Percentiles rank a stretch among this genome's conserved stretches.
Conservation (phyloP, 768 basidiomycete species). For the Auricularia cornea region DNA sequence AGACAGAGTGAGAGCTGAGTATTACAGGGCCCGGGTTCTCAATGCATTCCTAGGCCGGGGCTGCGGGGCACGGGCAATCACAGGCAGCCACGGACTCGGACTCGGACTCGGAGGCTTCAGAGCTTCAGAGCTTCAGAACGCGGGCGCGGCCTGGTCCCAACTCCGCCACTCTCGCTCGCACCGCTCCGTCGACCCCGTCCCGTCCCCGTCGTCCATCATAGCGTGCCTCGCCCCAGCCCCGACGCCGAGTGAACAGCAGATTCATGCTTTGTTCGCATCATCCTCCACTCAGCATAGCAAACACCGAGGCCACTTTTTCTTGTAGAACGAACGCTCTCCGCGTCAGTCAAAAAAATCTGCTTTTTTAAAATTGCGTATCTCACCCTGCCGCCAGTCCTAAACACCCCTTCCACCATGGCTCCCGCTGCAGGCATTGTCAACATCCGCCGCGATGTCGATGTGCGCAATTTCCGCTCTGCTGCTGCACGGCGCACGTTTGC, state of each 20-base stretch:
- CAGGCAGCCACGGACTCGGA: no score
- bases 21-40: neutral
- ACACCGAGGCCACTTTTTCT: constrained; percentile 51
- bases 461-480: constrained; percentile 8
- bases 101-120: neutral
- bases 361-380: neutral
- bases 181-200: neutral
- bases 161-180: neutral
- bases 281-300: constrained; percentile 37
- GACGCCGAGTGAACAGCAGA: constrained; percentile 3
- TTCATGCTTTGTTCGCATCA: constrained; percentile 93
- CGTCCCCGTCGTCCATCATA: neutral
- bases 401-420: constrained; percentile 68
- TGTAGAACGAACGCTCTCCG: constrained; percentile 39
- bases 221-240: neutral
- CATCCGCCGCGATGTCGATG: constrained; percentile 89
- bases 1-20: neutral
- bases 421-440: constrained; percentile 63
- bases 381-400: constrained; percentile 44
- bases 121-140: no score
- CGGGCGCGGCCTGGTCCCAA: neutral
- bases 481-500: neutral
- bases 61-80: no score
- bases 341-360: constrained; percentile 13
- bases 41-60: neutral